Base-by-base conservation (phyloP, 441 rosid genomes). In the Sinapis alba region DNA sequence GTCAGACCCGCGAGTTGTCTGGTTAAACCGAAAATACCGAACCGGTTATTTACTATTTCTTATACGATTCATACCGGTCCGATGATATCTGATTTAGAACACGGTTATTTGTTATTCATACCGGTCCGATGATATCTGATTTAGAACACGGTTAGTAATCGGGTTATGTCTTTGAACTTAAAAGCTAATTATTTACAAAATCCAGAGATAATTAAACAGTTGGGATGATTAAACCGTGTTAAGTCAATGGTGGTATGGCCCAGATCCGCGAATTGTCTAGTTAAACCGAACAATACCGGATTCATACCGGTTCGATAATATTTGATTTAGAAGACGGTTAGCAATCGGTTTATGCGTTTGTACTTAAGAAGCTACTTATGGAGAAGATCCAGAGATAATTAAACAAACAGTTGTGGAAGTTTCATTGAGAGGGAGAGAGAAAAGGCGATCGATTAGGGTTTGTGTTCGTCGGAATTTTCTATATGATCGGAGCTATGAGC, bases 401-500 rank as follows among this genome's bases (percentile, higher is more conserved):
- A 28, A 28, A 28, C 34, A 28, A 8, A 6, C 7, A 23, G 8
- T 7, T 32, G 32, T 34, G 32, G 56, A 36, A 30, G 76, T 28
- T 28, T 28, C 7, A 71, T 65, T 47, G 70, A 47, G 63, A 32
- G 68, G 45, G 24, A 18, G 78, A 68, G 78, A 8, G 41, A 50
- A 61, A 62, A 78, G 73, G 74, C 78, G 78, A 78, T 78, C 74
- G 74, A 78, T 68, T 78, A 73, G 79, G 73, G 76, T 16, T 51
- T 45, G 43, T 47, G 26, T 20, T 3, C 15, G 73, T 41, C 61
- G 19, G 53, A 38, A 32, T 15, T 4, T 47, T 32, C 57, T 15
- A 11, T 43, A 23, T 60, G 54, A 71, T 62, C 47, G 38, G 19
- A 80, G 70, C 3, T 30, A 82, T 90, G 43, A 36, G 43, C 43